Evolutionary conservation across 306 rosid species (phyloP).

Genomic region (Sechiopsis laciniata): DNA sequence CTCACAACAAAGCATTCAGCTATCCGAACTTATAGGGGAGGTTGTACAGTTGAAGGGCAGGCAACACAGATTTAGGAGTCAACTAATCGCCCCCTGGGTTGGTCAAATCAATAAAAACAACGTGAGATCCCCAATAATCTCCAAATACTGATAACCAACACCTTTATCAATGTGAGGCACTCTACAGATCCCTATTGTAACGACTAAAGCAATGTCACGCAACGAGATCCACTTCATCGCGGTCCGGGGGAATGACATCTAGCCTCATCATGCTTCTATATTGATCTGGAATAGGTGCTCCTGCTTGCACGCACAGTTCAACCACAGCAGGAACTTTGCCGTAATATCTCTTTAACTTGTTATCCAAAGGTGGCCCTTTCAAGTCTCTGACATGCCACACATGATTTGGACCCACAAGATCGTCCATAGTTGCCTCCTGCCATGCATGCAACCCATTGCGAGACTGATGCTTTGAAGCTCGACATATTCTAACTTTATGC

Average conservation of each 20-base stretch:
- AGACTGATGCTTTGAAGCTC: conserved; percentile 83
- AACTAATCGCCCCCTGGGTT: too few relatives aligned
- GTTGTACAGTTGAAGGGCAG: too few relatives aligned
- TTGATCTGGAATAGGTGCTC: conserved; percentile 60
- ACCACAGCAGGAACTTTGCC: conserved; percentile 92
- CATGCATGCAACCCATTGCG: conserved; percentile 87
- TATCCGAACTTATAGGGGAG: too few relatives aligned
- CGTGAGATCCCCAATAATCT: too few relatives aligned
- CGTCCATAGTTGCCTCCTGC: conserved; percentile 76
- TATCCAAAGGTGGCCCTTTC: conserved; percentile 46
- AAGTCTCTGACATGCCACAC: conserved; percentile 79
- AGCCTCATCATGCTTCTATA: conserved; percentile 82
- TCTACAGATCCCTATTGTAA: background rate
- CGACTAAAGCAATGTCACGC: conserved; percentile 44
- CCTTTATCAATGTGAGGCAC: background rate
- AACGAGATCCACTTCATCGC: conserved; percentile 34
- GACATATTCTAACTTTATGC: conserved; percentile 82
- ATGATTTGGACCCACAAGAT: conserved; percentile 58
- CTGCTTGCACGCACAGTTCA: conserved; percentile 75
- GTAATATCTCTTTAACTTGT: conserved; percentile 74
- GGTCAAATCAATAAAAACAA: too few relatives aligned
- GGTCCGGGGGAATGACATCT: conserved; percentile 66
- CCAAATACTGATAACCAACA: background rate
- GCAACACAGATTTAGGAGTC: too few relatives aligned
- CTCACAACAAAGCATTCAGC: background rate